A percentile compares a stretch with the other conserved stretches of the same genome.
Conservation (phyloP, 257 asterid species). For the Solanum clarkiae region DNA sequence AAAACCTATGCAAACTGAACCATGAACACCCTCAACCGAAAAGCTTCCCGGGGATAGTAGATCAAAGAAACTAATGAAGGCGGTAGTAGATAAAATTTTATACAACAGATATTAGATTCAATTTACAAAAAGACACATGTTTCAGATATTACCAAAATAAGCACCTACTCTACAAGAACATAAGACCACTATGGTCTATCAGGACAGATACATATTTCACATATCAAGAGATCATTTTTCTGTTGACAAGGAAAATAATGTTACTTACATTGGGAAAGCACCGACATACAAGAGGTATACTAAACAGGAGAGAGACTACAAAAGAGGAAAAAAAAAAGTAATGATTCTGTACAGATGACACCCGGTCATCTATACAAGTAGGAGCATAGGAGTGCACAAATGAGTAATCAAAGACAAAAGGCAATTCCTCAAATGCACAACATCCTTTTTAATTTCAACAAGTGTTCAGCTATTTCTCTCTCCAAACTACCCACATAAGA, state of each 20-base stretch:
- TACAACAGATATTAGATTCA: not conserved
- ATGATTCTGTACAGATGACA: not conserved
- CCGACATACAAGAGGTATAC: not conserved
- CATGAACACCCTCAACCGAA: not conserved
- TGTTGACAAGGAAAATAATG: not conserved
- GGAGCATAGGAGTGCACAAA: not conserved
- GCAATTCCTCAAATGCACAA: not conserved
- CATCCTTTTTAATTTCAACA: not conserved
- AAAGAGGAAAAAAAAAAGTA: not conserved
- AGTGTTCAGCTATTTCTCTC: not conserved
- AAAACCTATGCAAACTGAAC: not conserved
- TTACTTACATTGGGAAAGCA: not conserved
- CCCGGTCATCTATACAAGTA: not conserved
- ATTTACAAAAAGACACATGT: not conserved
- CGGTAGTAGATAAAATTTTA: not conserved
- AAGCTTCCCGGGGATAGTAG: not conserved
- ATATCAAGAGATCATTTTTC: not conserved
- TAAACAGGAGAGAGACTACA: not conserved
- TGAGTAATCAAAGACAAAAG: not conserved
- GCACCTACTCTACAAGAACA: not conserved
- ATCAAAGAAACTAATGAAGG: not conserved
- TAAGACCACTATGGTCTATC: not conserved
- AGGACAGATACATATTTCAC: not conserved
- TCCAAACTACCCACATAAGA: not conserved
- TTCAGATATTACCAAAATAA: not conserved